Evolutionary conservation across 2,329 filamentous ascomycete genomes (phyloP), one percentile per base, ranked within the genome.

Genomic region (Fusarium drepaniforme): DNA sequence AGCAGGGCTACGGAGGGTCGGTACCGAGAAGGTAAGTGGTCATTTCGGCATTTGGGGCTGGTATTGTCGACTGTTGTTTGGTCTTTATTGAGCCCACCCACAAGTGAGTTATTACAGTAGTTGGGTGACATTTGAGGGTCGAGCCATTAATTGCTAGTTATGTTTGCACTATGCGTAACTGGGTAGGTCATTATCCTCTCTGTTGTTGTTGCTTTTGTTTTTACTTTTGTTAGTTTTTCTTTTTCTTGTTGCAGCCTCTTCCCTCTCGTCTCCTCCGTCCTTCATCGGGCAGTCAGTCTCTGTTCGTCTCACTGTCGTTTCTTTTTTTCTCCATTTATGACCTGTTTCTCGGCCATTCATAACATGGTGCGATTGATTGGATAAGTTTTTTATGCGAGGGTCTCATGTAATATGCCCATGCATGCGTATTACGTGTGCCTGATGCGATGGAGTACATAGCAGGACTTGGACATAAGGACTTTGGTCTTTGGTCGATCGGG

Each of bases 331-430:
- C 58, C 25, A 49, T 35, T 51, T 35, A 18, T 60, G 51, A 56
- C 51, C 6, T 38, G 23, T 40, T 68, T 70, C 59, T 49, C 49
- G 60, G 53, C 33, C 46, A 21, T 66, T 69, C 62, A 63, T 46
- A 46, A 42, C 44, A 64, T 78, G 67, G 61, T 69, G 63, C 66
- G 68, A 75, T 71, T 66, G 23, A 68, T 70, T 71, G 62, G 57
- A 57, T 57, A 25, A 57, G 9, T 38, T 38, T 68, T 37, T 69
- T 71, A 74, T 78, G 70, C 75, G 66, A 75, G 73, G 67, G 59
- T 49, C 28, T 46, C 25, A 33, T 64, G 44, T 49, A 37, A 49
- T 67, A 62, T 76, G 64, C 57, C 61, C 58, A 66, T 73, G 74
- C 68, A 72, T 63, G 68, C 57, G 59, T 46, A 51, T 69, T 74